These are phyloP conservation scores for Lipomyces starkeyi DNA, from an alignment of 805 yeast genomes.

Conservation along the genomic window DNA sequence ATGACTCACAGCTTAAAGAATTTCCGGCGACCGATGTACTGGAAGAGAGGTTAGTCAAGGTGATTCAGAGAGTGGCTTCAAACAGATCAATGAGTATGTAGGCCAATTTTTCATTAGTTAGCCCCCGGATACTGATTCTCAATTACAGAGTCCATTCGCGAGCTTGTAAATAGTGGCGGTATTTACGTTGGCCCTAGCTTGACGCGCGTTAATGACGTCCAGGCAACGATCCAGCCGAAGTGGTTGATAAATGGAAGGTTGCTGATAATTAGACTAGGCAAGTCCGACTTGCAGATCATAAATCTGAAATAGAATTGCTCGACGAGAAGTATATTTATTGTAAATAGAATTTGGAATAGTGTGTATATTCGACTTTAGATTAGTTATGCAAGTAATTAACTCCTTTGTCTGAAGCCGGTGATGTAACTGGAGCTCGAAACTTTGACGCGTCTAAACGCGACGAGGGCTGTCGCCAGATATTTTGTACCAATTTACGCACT, in stretches of 20 bases:
- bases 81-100: slow-evolving; percentile 43
- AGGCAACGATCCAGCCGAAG: slow-evolving; percentile 55
- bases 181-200: slow-evolving; percentile 71
- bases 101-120: slow-evolving; percentile 32
- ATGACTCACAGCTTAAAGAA: slow-evolving; percentile 60
- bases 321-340: background rate
- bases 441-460: too few species aligned
- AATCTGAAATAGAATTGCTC: slow-evolving; percentile 12
- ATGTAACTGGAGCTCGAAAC: background rate
- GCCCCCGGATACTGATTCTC: background rate
- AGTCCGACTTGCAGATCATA: slow-evolving; percentile 50
- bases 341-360: background rate
- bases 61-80: slow-evolving; percentile 50
- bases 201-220: slow-evolving; percentile 56
- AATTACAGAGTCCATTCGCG: slow-evolving; percentile 17
- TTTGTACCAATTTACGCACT: background rate
- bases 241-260: slow-evolving; percentile 65
- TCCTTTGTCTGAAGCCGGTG: background rate
- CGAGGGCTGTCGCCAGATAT: too few species aligned
- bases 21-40: slow-evolving; percentile 49
- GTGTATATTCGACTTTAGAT: background rate
- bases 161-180: slow-evolving; percentile 60
- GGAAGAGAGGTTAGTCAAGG: slow-evolving; percentile 54
- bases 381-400: background rate
- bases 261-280: slow-evolving; percentile 75